Evolutionary conservation across 225 moss, liverwort and hornwort species (phyloP).

Genomic region (Rhytidiadelphus loreus): DNA sequence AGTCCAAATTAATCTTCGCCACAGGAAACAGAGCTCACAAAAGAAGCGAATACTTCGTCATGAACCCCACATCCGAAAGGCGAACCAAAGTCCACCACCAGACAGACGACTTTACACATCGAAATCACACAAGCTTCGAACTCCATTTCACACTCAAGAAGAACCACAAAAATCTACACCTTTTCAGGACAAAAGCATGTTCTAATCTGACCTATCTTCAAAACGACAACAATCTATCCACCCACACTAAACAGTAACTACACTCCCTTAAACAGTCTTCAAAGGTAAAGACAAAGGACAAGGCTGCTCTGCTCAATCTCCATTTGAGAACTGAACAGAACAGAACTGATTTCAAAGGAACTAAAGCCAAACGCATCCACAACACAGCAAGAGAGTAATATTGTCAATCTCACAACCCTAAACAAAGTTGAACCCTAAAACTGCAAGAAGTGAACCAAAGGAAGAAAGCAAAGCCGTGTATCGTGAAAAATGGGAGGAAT

Average conservation of each 20-base stretch:
- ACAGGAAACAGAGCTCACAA: conserved; percentile 10
- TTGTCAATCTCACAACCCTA: background rate
- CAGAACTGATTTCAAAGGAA: too few relatives aligned
- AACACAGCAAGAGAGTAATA: background rate
- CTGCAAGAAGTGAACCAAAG: background rate
- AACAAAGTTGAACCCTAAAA: background rate
- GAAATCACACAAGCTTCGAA: background rate
- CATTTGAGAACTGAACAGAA: background rate
- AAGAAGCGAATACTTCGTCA: background rate
- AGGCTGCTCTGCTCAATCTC: background rate
- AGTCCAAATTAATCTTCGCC: conserved; percentile 22
- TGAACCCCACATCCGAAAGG: conserved; percentile 8
- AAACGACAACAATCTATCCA: background rate
- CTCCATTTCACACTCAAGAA: background rate
- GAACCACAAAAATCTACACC: background rate
- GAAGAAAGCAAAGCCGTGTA: background rate
- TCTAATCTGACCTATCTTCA: background rate
- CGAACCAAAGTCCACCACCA: background rate
- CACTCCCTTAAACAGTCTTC: background rate
- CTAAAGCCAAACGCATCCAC: background rate
- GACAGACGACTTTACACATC: background rate
- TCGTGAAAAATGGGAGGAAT: background rate
- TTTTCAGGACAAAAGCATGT: background rate
- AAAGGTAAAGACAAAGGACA: background rate
- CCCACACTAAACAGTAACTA: background rate